Evolutionary conservation across 1,139 yeast genomes (phyloP).

Genomic region (Hanseniaspora gamundiae): DNA sequence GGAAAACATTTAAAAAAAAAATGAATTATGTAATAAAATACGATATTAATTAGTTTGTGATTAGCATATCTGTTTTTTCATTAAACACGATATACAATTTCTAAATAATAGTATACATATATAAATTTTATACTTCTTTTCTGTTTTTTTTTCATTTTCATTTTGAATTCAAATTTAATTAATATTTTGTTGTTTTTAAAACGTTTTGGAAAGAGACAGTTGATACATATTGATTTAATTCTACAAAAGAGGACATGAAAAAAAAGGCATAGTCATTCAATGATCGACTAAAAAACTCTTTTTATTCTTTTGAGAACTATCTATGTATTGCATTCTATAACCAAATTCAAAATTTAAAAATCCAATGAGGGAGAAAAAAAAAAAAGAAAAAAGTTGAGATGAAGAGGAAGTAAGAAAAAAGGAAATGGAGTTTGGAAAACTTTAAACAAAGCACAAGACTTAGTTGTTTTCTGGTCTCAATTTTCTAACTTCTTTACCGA

Average conservation of each 20-base stretch:
- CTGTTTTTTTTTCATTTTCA: neutral
- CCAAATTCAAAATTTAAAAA: neutral
- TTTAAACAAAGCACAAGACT: slow-evolving; percentile 14
- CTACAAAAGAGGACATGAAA: neutral
- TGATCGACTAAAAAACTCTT: neutral
- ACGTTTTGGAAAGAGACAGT: no score
- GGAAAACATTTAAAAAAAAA: no score
- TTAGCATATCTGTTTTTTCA: neutral
- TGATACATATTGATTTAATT: no score
- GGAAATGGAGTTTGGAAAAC: no score
- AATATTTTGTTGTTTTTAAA: no score
- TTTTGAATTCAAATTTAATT: no score
- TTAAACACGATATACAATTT: slow-evolving; percentile 1
- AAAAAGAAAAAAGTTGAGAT: neutral
- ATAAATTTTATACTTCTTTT: neutral
- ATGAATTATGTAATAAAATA: no score
- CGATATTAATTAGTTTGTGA: neutral
- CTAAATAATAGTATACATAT: neutral
- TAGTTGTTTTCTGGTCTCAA: slow-evolving; percentile 98
- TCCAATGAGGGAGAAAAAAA: neutral
- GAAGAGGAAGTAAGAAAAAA: neutral
- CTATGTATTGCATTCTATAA: neutral
- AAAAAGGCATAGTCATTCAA: neutral
- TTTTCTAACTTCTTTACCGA: slow-evolving; percentile 99
- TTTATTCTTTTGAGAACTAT: slow-evolving; percentile 1